A percentile compares a stretch with the other conserved stretches of the same genome.
Evolutionary conservation across 371 early-diverging fungal genomes (phyloP).

Genomic region (Coemansia sp.): DNA sequence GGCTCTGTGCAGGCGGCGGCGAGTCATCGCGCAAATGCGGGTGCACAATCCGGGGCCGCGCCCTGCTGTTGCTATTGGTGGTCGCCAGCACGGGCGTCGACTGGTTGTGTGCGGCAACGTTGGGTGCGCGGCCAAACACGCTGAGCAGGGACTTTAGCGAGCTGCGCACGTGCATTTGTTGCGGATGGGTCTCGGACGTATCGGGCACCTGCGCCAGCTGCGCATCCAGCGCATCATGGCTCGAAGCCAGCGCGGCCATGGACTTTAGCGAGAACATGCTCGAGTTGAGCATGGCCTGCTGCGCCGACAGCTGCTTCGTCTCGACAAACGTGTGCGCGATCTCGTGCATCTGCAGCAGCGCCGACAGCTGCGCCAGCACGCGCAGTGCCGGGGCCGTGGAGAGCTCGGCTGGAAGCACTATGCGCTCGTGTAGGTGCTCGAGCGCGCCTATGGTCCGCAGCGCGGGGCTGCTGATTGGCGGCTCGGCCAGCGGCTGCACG

Average conservation of each 20-base stretch:
- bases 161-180: too few relatives aligned
- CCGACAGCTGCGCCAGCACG: constrained; percentile 28
- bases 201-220: not conserved
- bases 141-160: not conserved
- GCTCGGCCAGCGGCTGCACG: constrained; percentile 8
- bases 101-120: not conserved
- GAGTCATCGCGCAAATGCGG: not conserved
- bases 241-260: constrained; percentile 18
- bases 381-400: constrained; percentile 6
- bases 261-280: constrained; percentile 27
- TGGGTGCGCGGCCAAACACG: not conserved
- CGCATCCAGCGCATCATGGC: not conserved
- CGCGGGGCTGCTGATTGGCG: not conserved
- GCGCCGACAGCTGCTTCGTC: constrained; percentile 18
- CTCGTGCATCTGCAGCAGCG: constrained; percentile 24
- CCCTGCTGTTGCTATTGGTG: not conserved
- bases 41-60: constrained; percentile 6
- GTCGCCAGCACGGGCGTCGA: not conserved
- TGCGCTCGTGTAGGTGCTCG: constrained; percentile 21
- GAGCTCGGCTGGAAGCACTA: constrained; percentile 29
- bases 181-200: not conserved
- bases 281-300: constrained; percentile 13
- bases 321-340: constrained; percentile 45
- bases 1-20: not conserved
- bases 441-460: constrained; percentile 21